Evolutionary conservation across 1,139 yeast genomes (phyloP).

Genomic region (Diutina mesorugosa): DNA sequence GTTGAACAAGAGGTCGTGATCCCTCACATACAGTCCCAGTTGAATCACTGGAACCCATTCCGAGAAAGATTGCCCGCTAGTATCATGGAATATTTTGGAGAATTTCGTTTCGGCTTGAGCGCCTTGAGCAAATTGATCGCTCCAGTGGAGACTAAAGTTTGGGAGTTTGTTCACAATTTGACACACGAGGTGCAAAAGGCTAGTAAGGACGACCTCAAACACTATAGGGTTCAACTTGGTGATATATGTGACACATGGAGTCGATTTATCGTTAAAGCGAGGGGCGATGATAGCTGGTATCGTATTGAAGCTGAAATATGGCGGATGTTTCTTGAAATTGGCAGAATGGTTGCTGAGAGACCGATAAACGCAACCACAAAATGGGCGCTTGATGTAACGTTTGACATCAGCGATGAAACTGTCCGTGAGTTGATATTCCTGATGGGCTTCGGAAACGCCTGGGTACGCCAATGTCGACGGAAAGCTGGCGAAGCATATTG

Average conservation of each 20-base stretch:
- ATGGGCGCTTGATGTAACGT: neutral
- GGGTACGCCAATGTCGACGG: neutral
- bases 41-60: neutral
- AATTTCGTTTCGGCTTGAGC: neutral
- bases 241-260: neutral
- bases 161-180: neutral
- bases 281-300: neutral
- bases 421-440: neutral
- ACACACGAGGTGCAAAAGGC: neutral
- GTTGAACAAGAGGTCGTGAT: neutral
- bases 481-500: neutral
- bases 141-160: neutral
- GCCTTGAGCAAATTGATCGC: neutral
- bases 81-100: neutral
- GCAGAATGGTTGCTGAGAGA: neutral
- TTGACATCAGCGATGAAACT: neutral
- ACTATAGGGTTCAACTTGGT: neutral
- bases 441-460: neutral
- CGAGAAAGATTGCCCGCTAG: neutral
- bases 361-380: neutral
- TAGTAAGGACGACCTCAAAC: neutral
- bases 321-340: neutral
- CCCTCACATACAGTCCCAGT: neutral
- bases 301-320: neutral
- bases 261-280: neutral